A percentile compares a stretch with the other conserved stretches of the same genome.
Conservation (phyloP, 331 rosid species). For the Spiraea crenata region DNA sequence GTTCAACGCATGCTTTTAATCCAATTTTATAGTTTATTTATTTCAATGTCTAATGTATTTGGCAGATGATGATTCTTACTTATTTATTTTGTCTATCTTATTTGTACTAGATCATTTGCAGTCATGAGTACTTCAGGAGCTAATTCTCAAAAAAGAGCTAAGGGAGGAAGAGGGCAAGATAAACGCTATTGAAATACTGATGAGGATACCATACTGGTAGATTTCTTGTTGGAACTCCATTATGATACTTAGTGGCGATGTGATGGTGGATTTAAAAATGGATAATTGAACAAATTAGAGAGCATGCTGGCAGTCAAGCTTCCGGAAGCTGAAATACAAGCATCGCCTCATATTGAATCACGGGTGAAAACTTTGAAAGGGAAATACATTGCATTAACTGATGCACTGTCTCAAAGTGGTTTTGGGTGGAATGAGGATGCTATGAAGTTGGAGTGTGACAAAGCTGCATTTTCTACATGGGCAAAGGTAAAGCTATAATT, state of each 20-base stretch:
- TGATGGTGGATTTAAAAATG: background rate
- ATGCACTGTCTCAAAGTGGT: background rate
- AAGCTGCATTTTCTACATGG: background rate
- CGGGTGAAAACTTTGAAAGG: background rate
- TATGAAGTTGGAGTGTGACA: background rate
- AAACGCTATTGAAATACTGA: background rate
- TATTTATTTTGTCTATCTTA: background rate
- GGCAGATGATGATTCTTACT: too few relatives aligned
- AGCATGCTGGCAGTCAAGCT: background rate
- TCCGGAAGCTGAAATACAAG: background rate
- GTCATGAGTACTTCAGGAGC: background rate
- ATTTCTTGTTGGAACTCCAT: background rate
- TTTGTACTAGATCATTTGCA: background rate
- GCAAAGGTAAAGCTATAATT: background rate
- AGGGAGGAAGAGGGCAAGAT: background rate
- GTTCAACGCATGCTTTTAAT: too few relatives aligned
- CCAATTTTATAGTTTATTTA: too few relatives aligned
- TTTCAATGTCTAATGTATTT: background rate
- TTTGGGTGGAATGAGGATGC: background rate
- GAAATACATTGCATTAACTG: background rate
- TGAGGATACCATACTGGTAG: background rate
- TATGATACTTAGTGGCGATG: background rate
- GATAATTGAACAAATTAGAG: background rate
- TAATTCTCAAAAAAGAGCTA: too few relatives aligned
- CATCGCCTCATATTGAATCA: slow-evolving; percentile 5